A percentile compares a stretch with the other conserved stretches of the same genome.
Conservation (phyloP, 2,329 filamentous ascomycete species). For the Fusarium veterinarium region DNA sequence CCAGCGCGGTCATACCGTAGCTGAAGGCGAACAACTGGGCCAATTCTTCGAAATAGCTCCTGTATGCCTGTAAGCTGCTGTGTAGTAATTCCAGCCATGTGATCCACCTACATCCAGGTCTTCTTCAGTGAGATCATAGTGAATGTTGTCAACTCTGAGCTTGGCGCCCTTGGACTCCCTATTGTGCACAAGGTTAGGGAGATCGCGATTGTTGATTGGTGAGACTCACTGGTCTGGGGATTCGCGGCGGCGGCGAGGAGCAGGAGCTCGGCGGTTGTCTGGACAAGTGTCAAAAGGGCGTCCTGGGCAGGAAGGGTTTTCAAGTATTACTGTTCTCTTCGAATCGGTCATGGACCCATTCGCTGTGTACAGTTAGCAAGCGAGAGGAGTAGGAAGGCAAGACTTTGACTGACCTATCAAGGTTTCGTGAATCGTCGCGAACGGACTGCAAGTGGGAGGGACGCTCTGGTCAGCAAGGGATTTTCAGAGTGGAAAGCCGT, state of each 20-base stretch:
- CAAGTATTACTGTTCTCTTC: slow-evolving; percentile 73
- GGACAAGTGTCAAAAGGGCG: slow-evolving; percentile 38
- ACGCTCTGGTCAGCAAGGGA: slow-evolving; percentile 52
- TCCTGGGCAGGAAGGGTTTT: slow-evolving; percentile 4
- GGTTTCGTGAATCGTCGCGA: slow-evolving; percentile 72
- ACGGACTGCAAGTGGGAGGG: slow-evolving; percentile 63
- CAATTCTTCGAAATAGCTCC: slow-evolving; percentile 85
- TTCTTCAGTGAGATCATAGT: slow-evolving; percentile 89
- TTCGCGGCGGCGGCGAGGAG: slow-evolving; percentile 56
- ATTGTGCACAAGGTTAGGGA: slow-evolving; percentile 22
- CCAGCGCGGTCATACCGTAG: slow-evolving; percentile 89
- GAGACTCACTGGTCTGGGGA: slow-evolving; percentile 55
- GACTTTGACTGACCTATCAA: slow-evolving; percentile 72
- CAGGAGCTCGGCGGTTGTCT: slow-evolving; percentile 56
- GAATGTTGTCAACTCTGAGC: slow-evolving; percentile 87
- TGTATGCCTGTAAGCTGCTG: slow-evolving; percentile 54
- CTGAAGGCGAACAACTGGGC: slow-evolving; percentile 74
- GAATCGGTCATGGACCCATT: slow-evolving; percentile 95
- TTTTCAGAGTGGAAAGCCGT: slow-evolving; percentile 51
- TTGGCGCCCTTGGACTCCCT: slow-evolving; percentile 72
- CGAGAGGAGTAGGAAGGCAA: background rate
- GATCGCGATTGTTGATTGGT: slow-evolving; percentile 1
- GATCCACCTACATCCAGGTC: slow-evolving; percentile 75
- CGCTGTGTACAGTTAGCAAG: slow-evolving; percentile 60
- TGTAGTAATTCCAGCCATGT: background rate